Evolutionary conservation across 768 basidiomycete genomes (phyloP).

Genomic region (Leccinum disarticulatum): DNA sequence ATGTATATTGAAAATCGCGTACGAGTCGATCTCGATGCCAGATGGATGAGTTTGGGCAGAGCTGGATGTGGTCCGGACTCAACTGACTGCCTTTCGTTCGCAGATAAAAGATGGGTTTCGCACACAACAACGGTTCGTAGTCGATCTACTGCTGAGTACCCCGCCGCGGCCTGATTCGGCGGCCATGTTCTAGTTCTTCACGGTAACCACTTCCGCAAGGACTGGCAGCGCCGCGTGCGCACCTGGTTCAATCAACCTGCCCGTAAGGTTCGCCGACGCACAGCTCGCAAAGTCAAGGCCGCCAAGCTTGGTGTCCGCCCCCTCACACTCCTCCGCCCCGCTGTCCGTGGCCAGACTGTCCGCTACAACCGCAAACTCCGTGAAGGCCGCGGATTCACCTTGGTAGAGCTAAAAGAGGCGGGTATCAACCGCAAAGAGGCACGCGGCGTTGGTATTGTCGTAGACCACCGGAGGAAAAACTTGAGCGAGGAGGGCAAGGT

Average conservation of each 20-base stretch:
- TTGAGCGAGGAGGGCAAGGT: conserved; percentile 95
- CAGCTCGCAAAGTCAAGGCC: conserved; percentile 89
- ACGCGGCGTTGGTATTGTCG: conserved; percentile 87
- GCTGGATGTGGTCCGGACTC: conserved; percentile 21
- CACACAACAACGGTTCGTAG: conserved; percentile 35
- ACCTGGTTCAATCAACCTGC: conserved; percentile 99
- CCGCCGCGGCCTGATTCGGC: conserved; percentile 9
- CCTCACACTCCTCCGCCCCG: conserved; percentile 88
- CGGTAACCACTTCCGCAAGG: conserved; percentile 96
- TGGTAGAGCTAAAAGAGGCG: conserved; percentile 92
- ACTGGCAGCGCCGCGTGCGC: conserved; percentile 95
- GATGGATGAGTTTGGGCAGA: conserved; percentile 23
- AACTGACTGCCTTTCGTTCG: conserved; percentile 15
- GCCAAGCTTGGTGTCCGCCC: conserved; percentile 90
- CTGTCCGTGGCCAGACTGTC: conserved; percentile 93
- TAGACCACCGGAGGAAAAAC: conserved; percentile 97
- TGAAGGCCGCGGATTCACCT: conserved; percentile 95
- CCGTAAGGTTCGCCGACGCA: conserved; percentile 93
- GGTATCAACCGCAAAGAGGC: conserved; percentile 95
- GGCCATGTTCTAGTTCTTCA: conserved; percentile 64
- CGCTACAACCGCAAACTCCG: conserved; percentile 98
- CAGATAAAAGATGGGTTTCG: conserved; percentile 38
- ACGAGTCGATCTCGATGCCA: neutral
- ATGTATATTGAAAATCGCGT: neutral
- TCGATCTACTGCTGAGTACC: conserved; percentile 28